Evolutionary conservation across 768 basidiomycete genomes (phyloP), one percentile per base, ranked within the genome.

Genomic region (Lactifluus piperatus): DNA sequence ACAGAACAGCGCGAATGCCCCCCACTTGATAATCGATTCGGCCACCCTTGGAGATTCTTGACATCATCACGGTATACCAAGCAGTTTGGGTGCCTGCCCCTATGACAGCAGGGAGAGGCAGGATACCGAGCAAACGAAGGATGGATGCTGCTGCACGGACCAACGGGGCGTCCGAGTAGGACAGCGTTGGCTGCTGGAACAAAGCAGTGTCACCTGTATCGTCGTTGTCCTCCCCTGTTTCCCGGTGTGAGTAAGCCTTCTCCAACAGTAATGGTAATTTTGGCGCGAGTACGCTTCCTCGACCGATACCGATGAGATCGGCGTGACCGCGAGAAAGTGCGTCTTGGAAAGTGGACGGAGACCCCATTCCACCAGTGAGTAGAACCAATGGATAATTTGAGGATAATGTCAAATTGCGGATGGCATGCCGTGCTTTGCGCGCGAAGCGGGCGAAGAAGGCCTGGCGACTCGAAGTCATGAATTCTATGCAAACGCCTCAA

Each of bases 351-450:
- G 81, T 76, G 0, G 76, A 71, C 16, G 81, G 79, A 0, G 84
- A 81, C 24, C 78, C 75, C 41, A 95, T 78, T 24, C 90, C 91
- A 29, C 92, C 92, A 0, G 92, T 94, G 27, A 94, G 79, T 29
- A 94, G 73, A 63, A 94, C 75, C 7, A 87, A 74, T 1, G 91
- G 89, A 2, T 70, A 66, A 1, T 70, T 67, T 8, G 66, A 36
- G 9, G 67, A 62, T 11, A 68, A 64, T 1, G 73, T 54, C 0
- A 51, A 3, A 3, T 70, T 63, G n/a, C 72, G 68, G 3, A 90
- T 66, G 26, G 74, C 71, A 45, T 71, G 66, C 60, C 83, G 72
- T 0, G 82, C 85, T 58, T 72, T 71, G 34, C 75, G 74, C 1
- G 92, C 82, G 64, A 92, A 91, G 1, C 72, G 74, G 29, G 83